Base-by-base conservation (phyloP, 1,284 basidiomycete genomes). In the Boletus albobrunnescens region DNA sequence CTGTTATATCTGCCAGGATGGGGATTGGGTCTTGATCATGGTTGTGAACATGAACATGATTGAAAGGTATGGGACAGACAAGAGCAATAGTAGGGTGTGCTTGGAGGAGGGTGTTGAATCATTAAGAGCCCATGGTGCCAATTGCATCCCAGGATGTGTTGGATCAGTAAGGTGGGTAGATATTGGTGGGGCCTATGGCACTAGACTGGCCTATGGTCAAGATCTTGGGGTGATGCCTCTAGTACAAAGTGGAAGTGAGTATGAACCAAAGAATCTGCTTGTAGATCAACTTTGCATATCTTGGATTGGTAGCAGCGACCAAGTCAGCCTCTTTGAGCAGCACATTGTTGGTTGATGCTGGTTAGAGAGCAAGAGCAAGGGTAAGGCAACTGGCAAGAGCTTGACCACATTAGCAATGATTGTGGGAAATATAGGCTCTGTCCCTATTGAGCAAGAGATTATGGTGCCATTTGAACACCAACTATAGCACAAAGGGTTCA, bases 171-270 rank as follows among this genome's bases (percentile, higher is more conserved):
- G 31, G 51, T 40, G 17, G 31, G 31, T 3, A 41, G 36, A 32
- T 46, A 36, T 14, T 37, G 36, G 32, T 30, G 11, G 10, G 13
- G 27, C 47, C 37, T 11, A 35, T n/a, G 14, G 19, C 11, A 12
- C 37, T 8, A 0, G 65, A 57, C n/a, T 84, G 71, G 5, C 59
- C 52, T 7, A 67, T 65, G 0, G 58, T 37, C 12, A 91, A 65
- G n/a, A 94, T 69, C 12, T 56, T 52, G 1, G 69, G 57, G 19
- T 69, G 69, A 56, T 88, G 66, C 27, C 57, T 55, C 92, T 92
- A 94, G 60, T 87, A 94, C 11, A 84, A 50, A 9, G 68, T 57
- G 0, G 92, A 88, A 0, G 82, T 87, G 45, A 94, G 68, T n/a
- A n/a, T n/a, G n/a, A n/a, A n/a, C n/a, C n/a, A n/a, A n/a, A n/a